Evolutionary conservation across 805 yeast species (phyloP), one percentile per base, ranked within the genome.

Genomic region (Candida schatavii): DNA sequence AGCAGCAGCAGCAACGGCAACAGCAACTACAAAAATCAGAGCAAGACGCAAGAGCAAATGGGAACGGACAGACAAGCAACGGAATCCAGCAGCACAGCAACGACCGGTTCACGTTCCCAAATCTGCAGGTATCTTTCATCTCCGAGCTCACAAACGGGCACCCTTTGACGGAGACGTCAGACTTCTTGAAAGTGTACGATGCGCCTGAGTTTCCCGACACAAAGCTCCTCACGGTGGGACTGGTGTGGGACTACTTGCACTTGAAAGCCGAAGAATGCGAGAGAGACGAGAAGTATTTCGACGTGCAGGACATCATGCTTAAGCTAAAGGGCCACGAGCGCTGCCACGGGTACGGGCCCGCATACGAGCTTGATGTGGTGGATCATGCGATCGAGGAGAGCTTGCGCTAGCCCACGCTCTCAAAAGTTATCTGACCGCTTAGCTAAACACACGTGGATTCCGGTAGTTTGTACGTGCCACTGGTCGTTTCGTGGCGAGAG

Each of bases 281-380:
- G 39, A 41, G 55, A 26, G 75, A 78, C 26, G 72, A 66, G 29
- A 54, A 61, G 18, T 73, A 74, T 6, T 53, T 85, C 31, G 85
- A 85, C 55, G 66, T 85, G 33, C 61, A 69, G n/a, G 64, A 59
- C 28, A 76, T 87, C 2, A 80, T 88, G 82, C 57, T 63, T 15
- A 60, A 58, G 21, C 67, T 88, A 41, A 76, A 71, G 54, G 95
- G 93, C 1, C 59, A 74, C 26, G 95, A 86, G 56, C 72, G 67
- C 29, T 88, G 96, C 55, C 91, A 87, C 56, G 93, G 90, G 2
- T 74, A 68, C 52, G 96, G 96, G 0, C 85, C 87, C 5, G 86
- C 85, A 1, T 81, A 81, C 49, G 70, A 78, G 0, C 46, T 78
- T 29, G 56, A 53, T 2, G 28, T 68, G 39, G 72, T 80, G 15